Percentiles rank a stretch among this genome's conserved stretches.
Evolutionary conservation across 345 rosid species (phyloP).

Genomic region (Brassica juncea): DNA sequence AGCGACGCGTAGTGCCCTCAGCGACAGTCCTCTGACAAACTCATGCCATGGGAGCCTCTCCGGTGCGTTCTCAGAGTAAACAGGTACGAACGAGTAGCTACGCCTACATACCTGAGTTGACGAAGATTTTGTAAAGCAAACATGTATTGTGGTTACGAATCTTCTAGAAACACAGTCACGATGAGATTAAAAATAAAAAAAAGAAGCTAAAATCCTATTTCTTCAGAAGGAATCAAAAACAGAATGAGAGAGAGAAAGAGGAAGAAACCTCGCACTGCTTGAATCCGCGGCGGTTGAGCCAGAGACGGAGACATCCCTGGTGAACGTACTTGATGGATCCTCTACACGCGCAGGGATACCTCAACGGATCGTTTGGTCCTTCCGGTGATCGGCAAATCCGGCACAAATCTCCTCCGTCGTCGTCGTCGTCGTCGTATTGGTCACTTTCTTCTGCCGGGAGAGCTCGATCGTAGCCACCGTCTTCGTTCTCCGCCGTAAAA

Average conservation of each 20-base stretch:
- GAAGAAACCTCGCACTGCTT: slow-evolving; percentile 25
- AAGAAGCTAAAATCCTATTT: not conserved
- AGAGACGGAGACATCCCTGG: slow-evolving; percentile 23
- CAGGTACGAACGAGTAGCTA: slow-evolving; percentile 22
- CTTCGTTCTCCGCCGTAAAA: not conserved
- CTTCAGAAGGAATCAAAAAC: not conserved
- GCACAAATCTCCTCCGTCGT: slow-evolving; percentile 9
- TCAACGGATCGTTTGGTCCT: slow-evolving; percentile 17
- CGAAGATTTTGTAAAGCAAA: not conserved
- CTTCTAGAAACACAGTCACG: too few species aligned
- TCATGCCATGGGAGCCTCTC: slow-evolving; percentile 12
- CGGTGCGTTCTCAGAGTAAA: slow-evolving; percentile 27
- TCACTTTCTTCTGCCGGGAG: not conserved
- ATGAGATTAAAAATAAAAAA: not conserved
- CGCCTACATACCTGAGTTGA: slow-evolving; percentile 19
- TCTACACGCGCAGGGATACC: slow-evolving; percentile 31
- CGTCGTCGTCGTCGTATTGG: not conserved
- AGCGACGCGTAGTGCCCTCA: not conserved
- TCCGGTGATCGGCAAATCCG: slow-evolving; percentile 27
- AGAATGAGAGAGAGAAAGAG: not conserved
- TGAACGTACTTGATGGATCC: slow-evolving; percentile 33
- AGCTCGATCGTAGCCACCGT: not conserved
- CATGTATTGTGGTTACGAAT: too few species aligned
- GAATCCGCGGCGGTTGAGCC: slow-evolving; percentile 19
- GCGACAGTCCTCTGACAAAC: not conserved